Evolutionary conservation across 805 yeast species (phyloP).

Genomic region (Zygosaccharomyces siamensis): DNA sequence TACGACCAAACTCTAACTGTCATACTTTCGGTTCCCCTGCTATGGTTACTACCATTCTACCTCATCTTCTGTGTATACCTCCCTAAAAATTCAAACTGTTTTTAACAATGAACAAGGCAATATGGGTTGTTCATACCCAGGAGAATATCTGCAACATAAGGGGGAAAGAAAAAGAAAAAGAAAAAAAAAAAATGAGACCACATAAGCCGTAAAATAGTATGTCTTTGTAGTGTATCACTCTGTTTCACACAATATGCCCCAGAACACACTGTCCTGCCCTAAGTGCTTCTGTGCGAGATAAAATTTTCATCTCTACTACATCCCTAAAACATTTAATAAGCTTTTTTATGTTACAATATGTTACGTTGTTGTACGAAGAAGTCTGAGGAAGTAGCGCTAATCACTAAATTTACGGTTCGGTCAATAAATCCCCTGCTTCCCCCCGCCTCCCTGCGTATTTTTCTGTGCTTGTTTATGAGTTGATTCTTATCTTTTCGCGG

Average conservation of each 20-base stretch:
- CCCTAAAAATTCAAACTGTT: background rate
- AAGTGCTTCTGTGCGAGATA: background rate
- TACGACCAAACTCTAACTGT: no score
- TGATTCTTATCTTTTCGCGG: background rate
- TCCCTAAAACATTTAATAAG: no score
- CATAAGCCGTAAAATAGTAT: no score
- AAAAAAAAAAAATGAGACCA: background rate
- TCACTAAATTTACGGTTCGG: background rate
- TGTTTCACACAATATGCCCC: background rate
- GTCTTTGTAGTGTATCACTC: background rate
- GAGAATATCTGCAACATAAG: background rate
- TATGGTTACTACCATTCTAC: no score
- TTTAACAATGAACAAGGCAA: background rate
- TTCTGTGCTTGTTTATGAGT: background rate
- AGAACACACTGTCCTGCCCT: background rate
- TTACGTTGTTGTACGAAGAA: background rate
- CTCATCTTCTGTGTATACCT: background rate
- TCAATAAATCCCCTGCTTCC: no score
- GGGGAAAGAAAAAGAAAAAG: background rate
- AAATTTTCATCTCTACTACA: background rate
- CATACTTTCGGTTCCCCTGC: no score
- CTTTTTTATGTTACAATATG: background rate
- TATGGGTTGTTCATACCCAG: background rate
- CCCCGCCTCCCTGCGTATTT: background rate
- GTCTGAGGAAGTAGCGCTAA: background rate